Base-by-base conservation (phyloP, 2,329 filamentous ascomycete genomes). In the Neospermospora avenae region DNA sequence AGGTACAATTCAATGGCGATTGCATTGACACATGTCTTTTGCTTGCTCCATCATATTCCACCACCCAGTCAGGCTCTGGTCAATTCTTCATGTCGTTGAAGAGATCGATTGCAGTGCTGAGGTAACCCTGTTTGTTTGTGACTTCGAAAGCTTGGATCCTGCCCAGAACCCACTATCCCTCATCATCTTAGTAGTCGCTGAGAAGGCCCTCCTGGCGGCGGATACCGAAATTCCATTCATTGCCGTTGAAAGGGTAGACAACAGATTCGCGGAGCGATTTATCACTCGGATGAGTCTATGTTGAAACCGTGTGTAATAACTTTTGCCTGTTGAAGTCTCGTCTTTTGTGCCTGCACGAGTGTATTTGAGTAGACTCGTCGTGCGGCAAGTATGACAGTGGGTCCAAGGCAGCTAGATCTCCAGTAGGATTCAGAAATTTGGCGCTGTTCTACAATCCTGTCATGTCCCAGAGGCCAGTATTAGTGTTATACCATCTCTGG, bases 391-490 rank as follows among this genome's bases (percentile, higher is more conserved):
- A 67, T 67, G 57, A 73, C 73, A 18, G 64, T 72, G 66, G 67
- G 58, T 76, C 74, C 28, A 74, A 51, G 1, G 72, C 71, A 7
- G 68, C 70, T 2, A 71, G 58, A 58, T 90, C 84, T 55, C 80
- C 81, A 18, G 90, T 73, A 3, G 79, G 80, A 0, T 85, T 88
- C 61, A 91, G 75, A 59, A 80, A 80, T 69, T 90, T 91, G 46
- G 83, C 88, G 56, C 81, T 81, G 69, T 90, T 89, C 88, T 88
- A 91, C 88, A 88, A 91, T n/a, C 81, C 80, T 7, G 81, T 79
- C 0, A 81, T 80, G 57, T 83, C 74, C 85, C 85, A 91, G 13
- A 89, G 75, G 3, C 88, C 88, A 1, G 79, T 84, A 4, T 70
- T 68, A 2, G 73, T 59, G 68, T 87, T 81, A 71, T 90, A 90